Base-by-base conservation (phyloP, 768 basidiomycete species). In the Phaffia australis region DNA sequence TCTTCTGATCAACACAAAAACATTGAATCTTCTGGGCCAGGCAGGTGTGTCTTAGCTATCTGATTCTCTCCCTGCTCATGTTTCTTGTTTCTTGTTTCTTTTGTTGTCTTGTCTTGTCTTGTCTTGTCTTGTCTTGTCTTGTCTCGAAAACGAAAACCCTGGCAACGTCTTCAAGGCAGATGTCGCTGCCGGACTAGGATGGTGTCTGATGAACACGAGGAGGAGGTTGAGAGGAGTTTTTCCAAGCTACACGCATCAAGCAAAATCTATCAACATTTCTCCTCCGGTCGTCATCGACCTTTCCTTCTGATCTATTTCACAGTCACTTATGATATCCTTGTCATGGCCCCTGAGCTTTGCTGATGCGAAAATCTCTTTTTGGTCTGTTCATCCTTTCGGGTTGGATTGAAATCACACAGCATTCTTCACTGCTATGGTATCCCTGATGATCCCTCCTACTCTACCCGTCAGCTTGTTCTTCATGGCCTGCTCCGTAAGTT, bases 401-500 rank as follows among this genome's bases (percentile, higher is more conserved):
- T 23, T 25, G 56, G 57, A 60, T 60, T 42, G 51, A 19, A 21
- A 2, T 27, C n/a, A 32, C 52, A 19, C 30, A n/a, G 18, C 48
- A 15, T 19, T 25, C 48, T 61, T 14, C 56, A 42, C 21, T 5
- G 72, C 70, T 62, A 55, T 71, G 48, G 61, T 71, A 23, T 57
- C 63, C 6, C 60, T 69, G 64, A 80, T 83, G 72, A 67, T 82
- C 0, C 82, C 83, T 6, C 80, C 83, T 3, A 78, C 75, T 49
- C 74, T 82, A 69, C 81, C 82, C 0, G 71, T 81, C 21, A 79
- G 81, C 62, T 62, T 82, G 3, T 83, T 81, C 70, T 46, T 82
- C 30, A 79, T 81, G 60, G 81, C 80, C 65, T 68, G 80, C 77
- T n/a, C 19, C 3, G 35, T 16, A 57, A 27, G 19, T n/a, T 15